Evolutionary conservation across 108 stramenopile genomes (phyloP), one percentile per base, ranked within the genome.

Genomic region (Hondaea fermentalgiana): DNA sequence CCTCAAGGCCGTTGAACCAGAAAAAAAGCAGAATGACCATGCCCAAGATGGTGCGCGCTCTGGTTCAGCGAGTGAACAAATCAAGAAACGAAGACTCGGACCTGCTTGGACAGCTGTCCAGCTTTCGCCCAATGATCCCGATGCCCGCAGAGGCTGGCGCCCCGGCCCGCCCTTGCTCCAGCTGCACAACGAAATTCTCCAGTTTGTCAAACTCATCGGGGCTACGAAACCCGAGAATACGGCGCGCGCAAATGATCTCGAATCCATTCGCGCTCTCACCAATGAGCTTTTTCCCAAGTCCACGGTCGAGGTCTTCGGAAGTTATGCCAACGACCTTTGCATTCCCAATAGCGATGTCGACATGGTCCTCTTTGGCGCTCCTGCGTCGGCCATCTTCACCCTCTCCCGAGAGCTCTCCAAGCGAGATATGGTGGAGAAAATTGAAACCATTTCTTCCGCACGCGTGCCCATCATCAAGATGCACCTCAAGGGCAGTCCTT

Each of bases 131-230:
- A 8, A 57, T 8, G 55, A 16, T 3, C 14, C 55, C 8, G 55
- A 57, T 57, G 55, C 55, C 55, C 16, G 8, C 55, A 0, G 55
- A 1, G 55, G 55, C 14, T 3, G 51, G 12, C 23, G 44, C 23
- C 76, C 89, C 28, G 35, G 35, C 35, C 35, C 35, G 35, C 94
- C 94, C 10, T 60, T 98, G 12, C 92, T 97, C 8, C 90, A 92
- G 28, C 91, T 99, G 29, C 99, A 99, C 94, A 98, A 98, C 92
- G 99, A 99, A 93, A 97, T 99, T 72, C 94, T 98, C 5, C 92
- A 93, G 8, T 97, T 99, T 90, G 94, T 95, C 55, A 91, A 95
- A 43, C 87, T 98, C 58, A 97, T 98, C 93, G 93, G 93, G 88
- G 96, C 97, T 8, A 95, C 91, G 3, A 51, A 69, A 47, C 92